Base-by-base conservation (phyloP, 495 filamentous ascomycete genomes). In the Penicillium longicatenatum region DNA sequence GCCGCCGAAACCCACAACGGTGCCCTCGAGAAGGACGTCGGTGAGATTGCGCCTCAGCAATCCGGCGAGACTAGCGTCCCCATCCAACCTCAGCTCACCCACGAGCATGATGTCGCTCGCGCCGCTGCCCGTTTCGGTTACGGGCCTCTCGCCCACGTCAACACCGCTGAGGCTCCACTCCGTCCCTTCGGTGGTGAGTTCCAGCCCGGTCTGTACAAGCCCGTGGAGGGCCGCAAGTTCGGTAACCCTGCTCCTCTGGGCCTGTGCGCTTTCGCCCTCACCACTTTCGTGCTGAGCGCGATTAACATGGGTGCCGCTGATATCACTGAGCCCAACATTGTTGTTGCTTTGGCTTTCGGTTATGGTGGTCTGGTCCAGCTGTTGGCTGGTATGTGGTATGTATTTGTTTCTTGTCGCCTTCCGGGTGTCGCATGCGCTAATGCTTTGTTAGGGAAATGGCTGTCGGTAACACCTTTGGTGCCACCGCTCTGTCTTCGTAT, bases 321-420 rank as follows among this genome's bases (percentile, higher is more conserved):
- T 58, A 74, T 92, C 54, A 66, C 55, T 4, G 65, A 60, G 20
- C 89, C 88, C 52, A 91, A 87, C 71, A 81, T 93, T 44, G 89
- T 86, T 19, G 78, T 92, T 31, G 83, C 82, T 22, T 70, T 88
- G 31, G 89, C 89, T 19, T 90, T 86, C 62, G 90, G 85, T 48
- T 94, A 93, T 65, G 90, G 90, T 71, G 94, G 94, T 70, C 81
- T 98, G 20, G 86, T 96, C 52, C 94, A 98, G 79, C 78, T 98
- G 53, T 79, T 96, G 35, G 90, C 93, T 63, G 94, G 93, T 82
- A 97, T 98, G 93, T 97, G 94, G 92, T 96, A 84, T 73, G 92
- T 90, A 37, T 10, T 31, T 26, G 17, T 21, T 47, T 46, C 33
- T 20, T 4, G 7, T 26, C 26, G 26, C 4, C 9, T 17, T 17